A percentile compares a stretch with the other conserved stretches of the same genome.
These are phyloP conservation scores for Plantago ovata DNA, from an alignment of 257 asterid species.

Conservation along the genomic window DNA sequence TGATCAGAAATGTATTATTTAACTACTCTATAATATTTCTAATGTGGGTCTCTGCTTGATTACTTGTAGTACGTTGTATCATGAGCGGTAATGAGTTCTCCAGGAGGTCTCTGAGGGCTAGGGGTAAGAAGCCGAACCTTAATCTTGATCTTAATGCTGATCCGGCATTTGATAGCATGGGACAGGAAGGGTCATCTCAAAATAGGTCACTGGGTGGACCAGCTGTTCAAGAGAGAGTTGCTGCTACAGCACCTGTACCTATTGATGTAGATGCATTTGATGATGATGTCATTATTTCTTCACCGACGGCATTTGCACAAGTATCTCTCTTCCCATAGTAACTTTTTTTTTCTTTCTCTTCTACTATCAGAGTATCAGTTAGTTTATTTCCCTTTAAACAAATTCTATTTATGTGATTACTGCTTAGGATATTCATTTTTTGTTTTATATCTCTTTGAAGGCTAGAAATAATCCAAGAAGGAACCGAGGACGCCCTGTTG, in stretches of 20 bases:
- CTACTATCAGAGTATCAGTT: neutral
- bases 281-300: constrained; percentile 51
- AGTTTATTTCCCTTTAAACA: neutral
- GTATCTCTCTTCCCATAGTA: constrained; percentile 26
- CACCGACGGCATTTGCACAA: constrained; percentile 54
- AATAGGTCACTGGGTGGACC: constrained; percentile 31
- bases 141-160: constrained; percentile 50
- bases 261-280: constrained; percentile 51
- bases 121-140: too few relatives aligned
- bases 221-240: constrained; percentile 21
- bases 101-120: too few relatives aligned
- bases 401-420: constrained; percentile 10
- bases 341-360: neutral
- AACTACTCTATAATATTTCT: too few relatives aligned
- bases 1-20: too few relatives aligned
- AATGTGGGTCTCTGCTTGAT: too few relatives aligned
- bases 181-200: constrained; percentile 28
- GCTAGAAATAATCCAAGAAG: constrained; percentile 66
- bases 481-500: constrained; percentile 42
- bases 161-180: constrained; percentile 35
- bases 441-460: constrained; percentile 38
- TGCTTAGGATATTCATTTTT: constrained; percentile 8
- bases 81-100: too few relatives aligned
- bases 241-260: constrained; percentile 23
- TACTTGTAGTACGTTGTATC: too few relatives aligned